Conservation (phyloP, 768 basidiomycete species). For the Leucogyrophana mollusca region DNA sequence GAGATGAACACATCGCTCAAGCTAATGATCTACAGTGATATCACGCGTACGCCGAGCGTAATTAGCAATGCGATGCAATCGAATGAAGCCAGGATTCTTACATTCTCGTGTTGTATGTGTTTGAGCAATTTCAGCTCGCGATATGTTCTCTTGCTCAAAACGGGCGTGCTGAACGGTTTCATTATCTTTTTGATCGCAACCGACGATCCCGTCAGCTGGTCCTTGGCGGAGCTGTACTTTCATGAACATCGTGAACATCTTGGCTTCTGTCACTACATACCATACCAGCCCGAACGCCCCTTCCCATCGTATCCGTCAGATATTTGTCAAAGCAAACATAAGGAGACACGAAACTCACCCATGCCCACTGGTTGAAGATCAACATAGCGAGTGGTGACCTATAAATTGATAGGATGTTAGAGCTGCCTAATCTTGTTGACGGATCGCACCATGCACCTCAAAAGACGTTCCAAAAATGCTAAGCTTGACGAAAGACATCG, state of each 20-base stretch:
- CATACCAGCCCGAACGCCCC: conserved; percentile 99
- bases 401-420: conserved; percentile 20
- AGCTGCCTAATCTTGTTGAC: conserved; percentile 10
- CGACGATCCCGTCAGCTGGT: conserved; percentile 89
- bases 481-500: conserved; percentile 95
- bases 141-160: conserved; percentile 97
- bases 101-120: conserved; percentile 98
- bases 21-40: conserved; percentile 83
- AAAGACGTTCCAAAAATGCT: conserved; percentile 98
- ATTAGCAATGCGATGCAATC: too few species aligned
- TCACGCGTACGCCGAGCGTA: too few species aligned
- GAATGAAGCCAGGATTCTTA: conserved; percentile 35
- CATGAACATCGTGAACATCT: conserved; percentile 10
- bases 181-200: conserved; percentile 99
- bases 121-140: conserved; percentile 97
- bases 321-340: conserved; percentile 11
- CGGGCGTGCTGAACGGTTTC: conserved; percentile 99
- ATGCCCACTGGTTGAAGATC: conserved; percentile 99
- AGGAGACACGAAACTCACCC: conserved; percentile 57
- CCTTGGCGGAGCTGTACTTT: conserved; percentile 77
- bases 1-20: conserved; percentile 99
- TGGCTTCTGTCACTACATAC: conserved; percentile 41
- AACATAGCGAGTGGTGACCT: conserved; percentile 98
- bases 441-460: conserved; percentile 53
- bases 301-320: conserved; percentile 26